Base-by-base conservation (phyloP, 2,329 filamentous ascomycete genomes). In the Trichoderma gracile region DNA sequence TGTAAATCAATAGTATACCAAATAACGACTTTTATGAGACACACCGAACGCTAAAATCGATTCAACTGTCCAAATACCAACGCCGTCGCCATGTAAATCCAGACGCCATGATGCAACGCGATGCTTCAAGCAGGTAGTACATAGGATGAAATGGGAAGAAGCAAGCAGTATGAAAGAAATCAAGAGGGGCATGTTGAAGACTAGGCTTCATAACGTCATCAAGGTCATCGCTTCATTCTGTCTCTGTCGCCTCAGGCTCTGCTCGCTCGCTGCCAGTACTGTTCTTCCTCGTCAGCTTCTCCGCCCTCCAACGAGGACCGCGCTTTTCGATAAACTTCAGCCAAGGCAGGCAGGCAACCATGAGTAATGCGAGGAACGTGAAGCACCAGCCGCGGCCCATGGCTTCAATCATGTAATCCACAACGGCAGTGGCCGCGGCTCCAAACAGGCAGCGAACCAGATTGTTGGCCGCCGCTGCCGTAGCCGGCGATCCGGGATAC, bases 311-410 rank as follows among this genome's bases (percentile, higher is more conserved):
- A 19, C 66, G 71, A 1, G 82, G 78, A 0, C 82, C 84, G 64
- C 76, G 76, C 40, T 77, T 83, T 52, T 82, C 76, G 58, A 86
- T 76, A 3, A 84, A 66, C 70, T 76, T 80, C 55, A 88, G 72
- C 14, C 80, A 73, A 0, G 84, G 85, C 38, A 81, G 79, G 62
- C 80, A 77, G 2, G 76, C 72, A 1, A 80, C 71, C 66, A 83
- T 81, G 5, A 87, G 72, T 38, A 86, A 70, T 1, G 80, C 81
- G 63, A 87, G 78, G 53, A 88, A 81, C 0, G 84, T 87, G 65
- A 83, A 88, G n/a, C 81, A 83, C 85, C 86, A 89, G 0, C 86
- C 87, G 30, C 81, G 73, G 4, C 87, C 87, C 76, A 89, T 81
- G 0, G 74, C 76, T 7, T 75, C 67, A 30, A 89, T 81, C 79